Percentiles rank a stretch among this genome's conserved stretches.
phyloP scores from a whole-genome alignment of 106 monocot genomes.

The Vanilla planifolia region DNA sequence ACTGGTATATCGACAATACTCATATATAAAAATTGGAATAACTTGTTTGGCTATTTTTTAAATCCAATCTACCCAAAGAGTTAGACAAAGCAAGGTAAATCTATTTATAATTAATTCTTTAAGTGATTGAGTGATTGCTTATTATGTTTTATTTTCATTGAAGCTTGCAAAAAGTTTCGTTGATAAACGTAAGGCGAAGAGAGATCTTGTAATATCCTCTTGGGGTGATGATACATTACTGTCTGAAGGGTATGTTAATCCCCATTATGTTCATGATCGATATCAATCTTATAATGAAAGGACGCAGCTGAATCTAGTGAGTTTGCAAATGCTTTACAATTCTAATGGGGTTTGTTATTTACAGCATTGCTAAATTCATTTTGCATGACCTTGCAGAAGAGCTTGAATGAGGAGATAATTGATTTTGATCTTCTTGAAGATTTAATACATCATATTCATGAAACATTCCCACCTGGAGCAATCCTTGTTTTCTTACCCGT shows the following conservation, averaged over 20 bases:
- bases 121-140: no score
- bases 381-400: constrained; percentile 52
- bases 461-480: constrained; percentile 68
- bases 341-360: neutral
- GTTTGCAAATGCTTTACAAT: constrained; percentile 4
- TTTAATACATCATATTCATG: constrained; percentile 83
- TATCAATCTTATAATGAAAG: constrained; percentile 70
- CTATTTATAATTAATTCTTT: no score
- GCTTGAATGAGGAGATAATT: constrained; percentile 80
- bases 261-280: constrained; percentile 39
- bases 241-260: constrained; percentile 66
- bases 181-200: constrained; percentile 80
- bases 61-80: no score
- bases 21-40: no score
- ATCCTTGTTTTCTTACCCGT: constrained; percentile 97
- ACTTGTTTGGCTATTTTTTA: no score
- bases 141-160: constrained; percentile 7
- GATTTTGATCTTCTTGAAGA: constrained; percentile 98
- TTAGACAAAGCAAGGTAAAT: no score
- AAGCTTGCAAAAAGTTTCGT: constrained; percentile 38
- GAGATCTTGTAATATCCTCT: constrained; percentile 73
- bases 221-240: constrained; percentile 91
- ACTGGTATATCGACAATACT: no score
- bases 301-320: constrained; percentile 75
- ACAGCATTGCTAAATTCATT: neutral